Percentiles rank a stretch among this genome's conserved stretches.
These are phyloP conservation scores for Fomes fomentarius DNA, from an alignment of 1,284 basidiomycete species.

Conservation along the genomic window DNA sequence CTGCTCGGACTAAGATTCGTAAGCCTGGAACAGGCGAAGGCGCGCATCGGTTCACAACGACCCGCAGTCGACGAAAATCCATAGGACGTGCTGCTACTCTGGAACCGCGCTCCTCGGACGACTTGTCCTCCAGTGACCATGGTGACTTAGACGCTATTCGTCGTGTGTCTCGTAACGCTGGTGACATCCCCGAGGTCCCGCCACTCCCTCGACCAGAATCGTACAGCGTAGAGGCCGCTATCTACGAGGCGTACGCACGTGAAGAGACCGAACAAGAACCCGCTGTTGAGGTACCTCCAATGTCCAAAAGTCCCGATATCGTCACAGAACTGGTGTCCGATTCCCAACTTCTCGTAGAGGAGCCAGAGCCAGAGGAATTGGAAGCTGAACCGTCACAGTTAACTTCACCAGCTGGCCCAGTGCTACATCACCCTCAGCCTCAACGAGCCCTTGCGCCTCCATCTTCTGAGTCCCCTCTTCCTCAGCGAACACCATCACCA, in stretches of 20 bases:
- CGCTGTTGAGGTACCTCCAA: conserved; percentile 10
- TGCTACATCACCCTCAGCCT: conserved; percentile 62
- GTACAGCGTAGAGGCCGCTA: conserved; percentile 77
- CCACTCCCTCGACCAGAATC: conserved; percentile 58
- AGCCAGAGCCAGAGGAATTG: conserved; percentile 14
- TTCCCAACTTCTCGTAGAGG: background rate
- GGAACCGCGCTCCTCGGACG: conserved; percentile 37
- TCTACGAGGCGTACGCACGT: conserved; percentile 78
- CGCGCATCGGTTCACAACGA: conserved; percentile 77
- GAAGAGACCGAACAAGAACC: conserved; percentile 31
- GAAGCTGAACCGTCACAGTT: conserved; percentile 15
- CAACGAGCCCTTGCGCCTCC: conserved; percentile 40
- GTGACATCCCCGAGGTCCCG: conserved; percentile 28
- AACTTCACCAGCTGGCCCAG: conserved; percentile 34
- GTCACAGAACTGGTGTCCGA: conserved; percentile 14
- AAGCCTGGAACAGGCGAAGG: conserved; percentile 84
- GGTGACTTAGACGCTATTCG: conserved; percentile 45
- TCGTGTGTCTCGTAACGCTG: conserved; percentile 24
- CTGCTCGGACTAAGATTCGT: conserved; percentile 94
- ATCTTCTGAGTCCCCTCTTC: conserved; percentile 36
- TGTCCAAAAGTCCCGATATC: conserved; percentile 18
- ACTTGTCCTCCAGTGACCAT: conserved; percentile 72
- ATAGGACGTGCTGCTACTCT: conserved; percentile 35
- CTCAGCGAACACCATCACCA: conserved; percentile 51
- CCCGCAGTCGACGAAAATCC: conserved; percentile 51